phyloP scores from a whole-genome alignment of 192 early-diverging fungal genomes.

The Backusella parvicylindrica region DNA sequence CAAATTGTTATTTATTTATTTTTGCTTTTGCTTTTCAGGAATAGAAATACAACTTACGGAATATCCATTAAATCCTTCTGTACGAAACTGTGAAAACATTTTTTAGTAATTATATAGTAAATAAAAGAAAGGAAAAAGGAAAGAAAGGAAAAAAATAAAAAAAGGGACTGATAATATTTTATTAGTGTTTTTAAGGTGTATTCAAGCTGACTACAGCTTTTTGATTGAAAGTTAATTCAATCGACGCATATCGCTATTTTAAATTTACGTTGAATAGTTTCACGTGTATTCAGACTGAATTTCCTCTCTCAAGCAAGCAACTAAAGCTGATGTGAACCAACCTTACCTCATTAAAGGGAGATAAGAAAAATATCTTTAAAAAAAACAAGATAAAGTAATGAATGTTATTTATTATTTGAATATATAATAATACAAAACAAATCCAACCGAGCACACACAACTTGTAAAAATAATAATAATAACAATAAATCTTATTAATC shows the following conservation, averaged over 20 bases:
- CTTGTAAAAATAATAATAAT: not conserved
- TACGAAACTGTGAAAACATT: slow-evolving; percentile 63
- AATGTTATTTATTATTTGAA: not conserved
- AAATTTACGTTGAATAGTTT: not conserved
- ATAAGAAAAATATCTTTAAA: no score
- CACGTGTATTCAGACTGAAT: not conserved
- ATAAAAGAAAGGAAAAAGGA: not conserved
- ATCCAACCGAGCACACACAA: not conserved
- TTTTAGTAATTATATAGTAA: not conserved
- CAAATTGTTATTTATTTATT: not conserved
- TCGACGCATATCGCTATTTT: not conserved
- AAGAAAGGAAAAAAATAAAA: not conserved
- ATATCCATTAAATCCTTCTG: slow-evolving; percentile 87
- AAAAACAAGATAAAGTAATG: not conserved
- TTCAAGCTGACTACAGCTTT: slow-evolving; percentile 3
- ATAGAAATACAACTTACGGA: slow-evolving; percentile 48
- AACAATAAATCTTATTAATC: not conserved
- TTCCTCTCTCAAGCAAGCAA: not conserved
- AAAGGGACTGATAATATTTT: not conserved
- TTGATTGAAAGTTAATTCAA: not conserved
- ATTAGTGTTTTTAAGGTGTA: slow-evolving; percentile 1
- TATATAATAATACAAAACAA: not conserved
- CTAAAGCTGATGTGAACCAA: no score
- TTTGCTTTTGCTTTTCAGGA: not conserved
- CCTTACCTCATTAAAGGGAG: not conserved